Conservation (phyloP, 352 stramenopile species). For the Phytophthora tentaculata region DNA sequence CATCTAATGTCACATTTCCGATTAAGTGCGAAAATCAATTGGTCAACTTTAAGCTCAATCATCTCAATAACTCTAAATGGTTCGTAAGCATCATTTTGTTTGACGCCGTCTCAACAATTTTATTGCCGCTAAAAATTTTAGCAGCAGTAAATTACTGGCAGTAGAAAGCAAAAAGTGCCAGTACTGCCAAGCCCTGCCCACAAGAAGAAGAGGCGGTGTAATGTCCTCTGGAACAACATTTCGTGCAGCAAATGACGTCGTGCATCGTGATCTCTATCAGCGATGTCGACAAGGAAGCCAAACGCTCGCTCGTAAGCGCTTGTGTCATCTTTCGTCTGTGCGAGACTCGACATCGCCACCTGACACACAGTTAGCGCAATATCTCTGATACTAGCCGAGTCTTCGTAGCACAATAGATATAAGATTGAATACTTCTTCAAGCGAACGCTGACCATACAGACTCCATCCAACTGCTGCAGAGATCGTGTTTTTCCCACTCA, state of each 20-base stretch:
- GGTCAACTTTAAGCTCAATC: too few species aligned
- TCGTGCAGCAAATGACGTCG: constrained; percentile 40
- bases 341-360: constrained; percentile 45
- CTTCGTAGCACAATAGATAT: constrained; percentile 65
- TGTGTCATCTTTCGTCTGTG: constrained; percentile 9
- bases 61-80: too few species aligned
- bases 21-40: too few species aligned
- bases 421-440: constrained; percentile 54
- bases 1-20: too few species aligned
- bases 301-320: constrained; percentile 44
- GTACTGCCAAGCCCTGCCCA: too few species aligned
- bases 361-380: constrained; percentile 58
- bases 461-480: constrained; percentile 54
- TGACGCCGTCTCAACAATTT: too few species aligned
- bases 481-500: constrained; percentile 67
- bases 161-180: too few species aligned
- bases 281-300: constrained; percentile 41
- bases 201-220: constrained; percentile 59
- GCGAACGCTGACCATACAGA: constrained; percentile 54
- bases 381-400: constrained; percentile 54
- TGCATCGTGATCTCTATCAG: neutral
- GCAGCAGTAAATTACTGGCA: too few species aligned
- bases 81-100: too few species aligned
- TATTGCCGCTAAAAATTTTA: too few species aligned
- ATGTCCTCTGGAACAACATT: constrained; percentile 46